Conservation (phyloP, 352 stramenopile species). For the Phytophthora capsici region DNA sequence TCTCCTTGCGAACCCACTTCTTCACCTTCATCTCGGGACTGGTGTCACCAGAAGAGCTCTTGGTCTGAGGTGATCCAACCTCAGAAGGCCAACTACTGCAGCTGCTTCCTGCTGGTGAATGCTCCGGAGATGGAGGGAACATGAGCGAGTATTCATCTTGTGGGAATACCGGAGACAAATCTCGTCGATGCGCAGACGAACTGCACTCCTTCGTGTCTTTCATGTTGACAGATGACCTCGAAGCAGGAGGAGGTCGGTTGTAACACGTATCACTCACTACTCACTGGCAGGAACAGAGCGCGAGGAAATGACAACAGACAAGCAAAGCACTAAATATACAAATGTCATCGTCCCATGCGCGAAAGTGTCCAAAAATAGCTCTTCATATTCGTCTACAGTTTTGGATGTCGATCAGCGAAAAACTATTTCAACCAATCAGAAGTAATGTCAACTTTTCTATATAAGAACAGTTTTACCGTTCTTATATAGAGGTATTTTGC, state of each 20-base stretch:
- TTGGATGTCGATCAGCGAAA: conserved; percentile 23
- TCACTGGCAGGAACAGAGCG: conserved; percentile 1
- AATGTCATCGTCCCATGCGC: conserved; percentile 15
- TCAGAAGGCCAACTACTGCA: conserved; percentile 32
- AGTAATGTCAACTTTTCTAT: neutral
- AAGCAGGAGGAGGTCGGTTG: conserved; percentile 9
- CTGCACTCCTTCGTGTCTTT: conserved; percentile 20
- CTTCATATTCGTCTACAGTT: conserved; percentile 14
- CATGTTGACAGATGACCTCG: conserved; percentile 24
- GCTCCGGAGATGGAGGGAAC: conserved; percentile 34
- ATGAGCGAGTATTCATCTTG: conserved; percentile 37
- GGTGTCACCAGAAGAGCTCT: conserved; percentile 19
- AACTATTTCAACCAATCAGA: conserved; percentile 12
- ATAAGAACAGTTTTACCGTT: neutral
- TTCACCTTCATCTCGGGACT: conserved; percentile 28
- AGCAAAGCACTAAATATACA: conserved; percentile 28
- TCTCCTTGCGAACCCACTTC: conserved; percentile 75
- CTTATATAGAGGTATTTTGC: neutral
- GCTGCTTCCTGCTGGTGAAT: conserved; percentile 39
- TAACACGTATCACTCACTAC: conserved; percentile 7
- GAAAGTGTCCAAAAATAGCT: conserved; percentile 21
- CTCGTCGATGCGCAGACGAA: conserved; percentile 7
- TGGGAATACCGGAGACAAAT: conserved; percentile 13
- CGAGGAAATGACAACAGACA: neutral
- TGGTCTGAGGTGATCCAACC: conserved; percentile 25